Evolutionary conservation across 2,329 filamentous ascomycete species (phyloP), one percentile per base, ranked within the genome.

Genomic region (Scedosporium aurantiacum): DNA sequence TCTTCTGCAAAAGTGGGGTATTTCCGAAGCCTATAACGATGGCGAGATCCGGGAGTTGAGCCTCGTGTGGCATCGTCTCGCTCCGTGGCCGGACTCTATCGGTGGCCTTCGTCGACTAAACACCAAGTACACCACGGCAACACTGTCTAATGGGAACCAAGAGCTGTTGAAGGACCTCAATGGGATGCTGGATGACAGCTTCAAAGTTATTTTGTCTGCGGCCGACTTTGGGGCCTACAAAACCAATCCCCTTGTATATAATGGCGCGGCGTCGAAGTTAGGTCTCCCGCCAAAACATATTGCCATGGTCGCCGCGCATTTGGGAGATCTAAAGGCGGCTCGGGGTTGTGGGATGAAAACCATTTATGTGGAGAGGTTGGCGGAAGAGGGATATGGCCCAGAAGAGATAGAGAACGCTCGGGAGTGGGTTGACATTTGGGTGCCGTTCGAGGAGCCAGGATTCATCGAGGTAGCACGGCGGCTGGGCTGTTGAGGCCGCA

Each of bases 141-240:
- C 87, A 0, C 75, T 93, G 27, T 90, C 86, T 28, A 94, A 94
- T 69, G 90, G 88, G 41, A 93, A 92, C 69, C 69, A 78, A 2
- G 74, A 77, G 1, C 75, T 93, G n/a, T 76, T 93, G 52, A 69
- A 74, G 2, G 89, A 93, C 68, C 77, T 94, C 57, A 73, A 81
- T 58, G 69, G 73, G 58, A 77, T 83, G 66, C 85, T 82, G 1
- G 71, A 73, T 4, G 78, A 92, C 58, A 79, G 79, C 0, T 93
- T 91, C 67, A 77, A 78, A 23, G 73, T 78, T 60, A 67, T 91
- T 45, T 76, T 87, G 63, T 89, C 84, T 7, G 83, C 85, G 0
- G 88, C 89, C 72, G 80, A 86, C 64, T 93, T 92, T 69, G 75
- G 78, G 54, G 84, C 83, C 0, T 94, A 93, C 71, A 94, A 94